Base-by-base conservation (phyloP, 1,139 yeast species). In the Debaryomyces sp. region DNA sequence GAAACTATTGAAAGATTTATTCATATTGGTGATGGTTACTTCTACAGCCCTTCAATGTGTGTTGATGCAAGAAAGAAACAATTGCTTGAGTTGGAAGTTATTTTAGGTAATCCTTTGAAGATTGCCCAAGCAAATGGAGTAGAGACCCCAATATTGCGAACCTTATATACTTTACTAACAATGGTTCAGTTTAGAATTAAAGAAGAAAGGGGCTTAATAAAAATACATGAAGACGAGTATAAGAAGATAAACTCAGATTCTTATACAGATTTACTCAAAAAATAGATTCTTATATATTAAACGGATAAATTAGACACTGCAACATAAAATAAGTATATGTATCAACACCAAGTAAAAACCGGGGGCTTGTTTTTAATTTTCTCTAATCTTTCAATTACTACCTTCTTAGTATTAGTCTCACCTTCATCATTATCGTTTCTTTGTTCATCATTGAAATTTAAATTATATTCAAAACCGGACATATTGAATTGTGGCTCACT, bases 11-110 rank as follows among this genome's bases (percentile, higher is more conserved):
- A 81, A 18, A 64, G 59, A 50, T 81, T 82, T 75, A 65, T 82
- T 46, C 79, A 78, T 56, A 73, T 81, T 38, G 87, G 86, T 51
- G 87, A 83, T 55, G 88, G 88, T 4, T 67, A 75, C 29, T 84
- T 81, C 69, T 86, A 84, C 61, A 68, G 78, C 33, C 94, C 94
- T 1, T 85, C 91, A 17, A 87, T 86, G 91, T 77, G 82, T 55
- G 83, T 87, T 12, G 96, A 87, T 63, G 72, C 78, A 27, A 77
- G 87, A 50, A 85, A 86, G 64, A 82, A 83, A 18, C 87, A 86
- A 57, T 83, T 84, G 49, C 77, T 86, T 60, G 96, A 89, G 64
- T 67, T 84, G 46, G 91, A 87, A 59, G 82, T 81, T 21, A 84
- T 89, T 52, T 68, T 87, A 47, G 92, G 94, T 2, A 87, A 84